Conservation (phyloP, 148 eudicot species). For the Fallopia convolvulus region DNA sequence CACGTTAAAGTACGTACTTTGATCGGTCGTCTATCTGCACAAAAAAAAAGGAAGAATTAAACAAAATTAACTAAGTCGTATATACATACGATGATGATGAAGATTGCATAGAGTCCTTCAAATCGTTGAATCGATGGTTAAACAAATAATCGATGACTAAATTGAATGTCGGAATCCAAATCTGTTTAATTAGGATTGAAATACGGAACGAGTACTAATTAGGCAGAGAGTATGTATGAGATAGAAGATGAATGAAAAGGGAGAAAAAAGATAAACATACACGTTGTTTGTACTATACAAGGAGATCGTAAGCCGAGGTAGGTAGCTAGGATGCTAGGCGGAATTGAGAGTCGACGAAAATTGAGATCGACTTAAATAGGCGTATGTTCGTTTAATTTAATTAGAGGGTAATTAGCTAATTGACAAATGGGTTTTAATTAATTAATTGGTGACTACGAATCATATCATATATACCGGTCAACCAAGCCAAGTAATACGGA, state of each 20-base stretch:
- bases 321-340: neutral
- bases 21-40: neutral
- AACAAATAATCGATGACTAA: no score
- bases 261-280: neutral
- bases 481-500: no score
- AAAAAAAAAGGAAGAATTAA: neutral
- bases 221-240: no score
- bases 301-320: neutral
- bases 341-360: neutral
- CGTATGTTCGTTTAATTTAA: neutral
- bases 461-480: no score
- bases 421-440: neutral
- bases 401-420: neutral
- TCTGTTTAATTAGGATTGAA: no score
- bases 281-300: no score
- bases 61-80: neutral
- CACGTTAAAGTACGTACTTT: neutral
- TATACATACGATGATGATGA: neutral
- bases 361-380: neutral
- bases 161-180: no score
- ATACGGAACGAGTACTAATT: no score
- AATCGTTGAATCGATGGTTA: no score
- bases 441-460: neutral
- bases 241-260: no score
- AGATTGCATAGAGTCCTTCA: no score